These are phyloP conservation scores for Sarocladium oryzae DNA, from an alignment of 2,329 filamentous ascomycete genomes.

Conservation along the genomic window DNA sequence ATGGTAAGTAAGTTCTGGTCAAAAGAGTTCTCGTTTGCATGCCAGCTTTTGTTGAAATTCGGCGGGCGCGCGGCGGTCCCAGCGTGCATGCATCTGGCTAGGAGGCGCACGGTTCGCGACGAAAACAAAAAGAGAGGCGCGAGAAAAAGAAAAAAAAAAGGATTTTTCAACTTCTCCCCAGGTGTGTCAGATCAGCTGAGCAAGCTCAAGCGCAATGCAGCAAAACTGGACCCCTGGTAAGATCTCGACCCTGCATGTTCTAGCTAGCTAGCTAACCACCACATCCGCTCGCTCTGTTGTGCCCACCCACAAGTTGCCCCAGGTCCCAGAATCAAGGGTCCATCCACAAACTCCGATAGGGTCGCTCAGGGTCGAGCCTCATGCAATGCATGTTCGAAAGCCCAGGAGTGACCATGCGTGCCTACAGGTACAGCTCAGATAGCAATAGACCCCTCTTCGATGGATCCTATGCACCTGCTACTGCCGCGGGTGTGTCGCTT, in stretches of 20 bases:
- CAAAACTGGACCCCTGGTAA: neutral
- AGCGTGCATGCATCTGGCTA: too few species aligned
- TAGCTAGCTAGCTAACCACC: neutral
- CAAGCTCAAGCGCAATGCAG: neutral
- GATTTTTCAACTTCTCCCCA: neutral
- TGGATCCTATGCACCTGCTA: neutral
- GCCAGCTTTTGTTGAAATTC: too few species aligned
- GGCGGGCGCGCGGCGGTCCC: too few species aligned
- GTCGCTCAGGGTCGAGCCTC: neutral
- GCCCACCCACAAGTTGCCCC: neutral
- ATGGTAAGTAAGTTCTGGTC: too few species aligned
- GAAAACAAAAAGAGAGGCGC: neutral
- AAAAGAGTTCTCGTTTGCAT: too few species aligned
- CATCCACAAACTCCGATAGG: neutral
- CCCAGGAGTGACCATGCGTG: neutral
- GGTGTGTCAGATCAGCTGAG: neutral
- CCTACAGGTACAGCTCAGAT: neutral
- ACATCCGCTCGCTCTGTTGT: too few species aligned
- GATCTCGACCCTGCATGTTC: constrained; percentile 3
- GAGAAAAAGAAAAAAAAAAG: neutral
- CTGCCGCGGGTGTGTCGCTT: neutral
- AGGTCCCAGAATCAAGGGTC: neutral
- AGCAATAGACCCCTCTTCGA: neutral
- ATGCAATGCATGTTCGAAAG: neutral
- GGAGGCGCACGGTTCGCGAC: too few species aligned